Evolutionary conservation across 371 early-diverging fungal genomes (phyloP), one percentile per base, ranked within the genome.

Genomic region (Rhizopus arrhizus): DNA sequence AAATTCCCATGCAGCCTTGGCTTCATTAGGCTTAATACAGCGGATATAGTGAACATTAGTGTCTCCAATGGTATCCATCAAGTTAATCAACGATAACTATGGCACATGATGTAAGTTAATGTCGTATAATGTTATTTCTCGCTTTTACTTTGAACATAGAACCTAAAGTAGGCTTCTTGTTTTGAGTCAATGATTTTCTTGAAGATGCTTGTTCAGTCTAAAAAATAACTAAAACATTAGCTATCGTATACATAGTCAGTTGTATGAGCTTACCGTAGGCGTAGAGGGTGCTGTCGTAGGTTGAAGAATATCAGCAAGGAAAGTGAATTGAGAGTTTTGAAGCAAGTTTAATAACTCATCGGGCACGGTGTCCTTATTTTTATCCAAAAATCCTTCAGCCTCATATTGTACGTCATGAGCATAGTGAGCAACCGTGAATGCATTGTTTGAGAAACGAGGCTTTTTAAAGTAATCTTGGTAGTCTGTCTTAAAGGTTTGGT

Each of bases 281-380:
- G 68, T 50, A 5, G 60, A 32, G 13, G 68, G 55, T n/a, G 60
- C 46, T 7, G 54, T 28, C 28, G 56, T 32, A 6, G 50, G 41
- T 31, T 65, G 59, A 12, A 69, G 16, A 38, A 69, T 59, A 28
- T 61, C 62, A 3, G 49, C 28, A 62, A 95, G 72, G 66, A 96
- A 94, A 33, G 81, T 82, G 62, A 86, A 89, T 15, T 85, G 78
- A 3, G 87, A 78, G 13, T 76, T 77, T 64, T 86, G 85, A 58
- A 96, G 73, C 29, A 92, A 64, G 13, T 73, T 83, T 59, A 94
- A 65, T 48, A 91, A 81, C 69, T 98, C 97, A 54, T 97, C 98
- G 45, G 95, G 92, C 11, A 97, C 94, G 10, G 97, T 93, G 78
- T 99, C 99, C 77, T 94, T 95, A 81, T 99, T 99, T 84, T 99